phyloP scores from a whole-genome alignment of 1,139 yeast genomes.

The Candida neerlandica region DNA sequence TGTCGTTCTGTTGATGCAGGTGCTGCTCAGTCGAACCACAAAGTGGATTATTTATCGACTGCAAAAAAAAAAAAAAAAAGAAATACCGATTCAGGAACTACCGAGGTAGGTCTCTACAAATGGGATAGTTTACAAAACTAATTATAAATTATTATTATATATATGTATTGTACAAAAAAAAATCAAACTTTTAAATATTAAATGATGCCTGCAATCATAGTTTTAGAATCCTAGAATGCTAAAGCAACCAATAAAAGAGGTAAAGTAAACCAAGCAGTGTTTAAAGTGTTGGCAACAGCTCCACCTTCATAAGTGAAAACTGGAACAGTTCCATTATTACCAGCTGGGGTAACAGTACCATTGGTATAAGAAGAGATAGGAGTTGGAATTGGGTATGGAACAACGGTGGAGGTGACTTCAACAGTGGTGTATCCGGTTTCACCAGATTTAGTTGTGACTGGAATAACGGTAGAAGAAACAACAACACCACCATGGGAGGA shows the following conservation, averaged over 20 bases:
- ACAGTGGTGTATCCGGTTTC: constrained; percentile 10
- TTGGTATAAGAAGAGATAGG: constrained; percentile 6
- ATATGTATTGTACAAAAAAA: not conserved
- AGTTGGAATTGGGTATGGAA: constrained; percentile 11
- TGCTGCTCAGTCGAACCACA: too few species aligned
- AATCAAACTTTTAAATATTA: not conserved
- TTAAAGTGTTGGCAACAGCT: constrained; percentile 9
- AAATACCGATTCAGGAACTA: too few species aligned
- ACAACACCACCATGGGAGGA: not conserved
- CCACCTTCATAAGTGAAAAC: constrained; percentile 16
- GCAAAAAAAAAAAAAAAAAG: not conserved
- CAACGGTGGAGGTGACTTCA: constrained; percentile 13
- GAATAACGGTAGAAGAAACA: constrained; percentile 1
- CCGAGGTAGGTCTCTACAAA: too few species aligned
- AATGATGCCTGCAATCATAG: too few species aligned
- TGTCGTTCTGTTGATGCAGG: too few species aligned
- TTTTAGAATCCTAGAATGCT: constrained; percentile 9
- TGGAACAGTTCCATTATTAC: constrained; percentile 9
- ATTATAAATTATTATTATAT: not conserved
- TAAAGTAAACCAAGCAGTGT: constrained; percentile 14
- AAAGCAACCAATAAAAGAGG: constrained; percentile 16
- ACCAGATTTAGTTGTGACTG: constrained; percentile 7
- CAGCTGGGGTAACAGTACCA: constrained; percentile 4
- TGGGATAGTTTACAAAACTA: too few species aligned
- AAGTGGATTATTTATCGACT: not conserved